Percentiles rank a stretch among this genome's conserved stretches.
These are phyloP conservation scores for Bullera alba DNA, from an alignment of 768 basidiomycete genomes.

Conservation along the genomic window DNA sequence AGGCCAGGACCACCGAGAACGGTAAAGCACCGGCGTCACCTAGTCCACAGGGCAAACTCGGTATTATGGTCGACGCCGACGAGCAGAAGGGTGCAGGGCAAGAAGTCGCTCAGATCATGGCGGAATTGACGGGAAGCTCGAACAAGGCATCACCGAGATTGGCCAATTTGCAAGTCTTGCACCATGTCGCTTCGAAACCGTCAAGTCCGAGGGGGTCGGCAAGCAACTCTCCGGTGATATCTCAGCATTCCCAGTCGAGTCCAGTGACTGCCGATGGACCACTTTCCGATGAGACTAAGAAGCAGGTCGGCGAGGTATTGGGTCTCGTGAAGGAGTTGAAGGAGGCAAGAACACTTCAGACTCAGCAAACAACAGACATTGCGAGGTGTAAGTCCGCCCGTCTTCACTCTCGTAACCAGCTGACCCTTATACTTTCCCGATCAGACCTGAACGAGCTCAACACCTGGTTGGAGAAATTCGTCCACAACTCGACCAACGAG, in stretches of 20 bases:
- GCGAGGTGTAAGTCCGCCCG: slow-evolving; percentile 36
- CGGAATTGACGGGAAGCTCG: slow-evolving; percentile 34
- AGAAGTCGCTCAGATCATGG: slow-evolving; percentile 40
- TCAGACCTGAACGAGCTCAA: slow-evolving; percentile 36
- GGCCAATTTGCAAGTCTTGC: slow-evolving; percentile 30
- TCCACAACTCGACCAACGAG: slow-evolving; percentile 66
- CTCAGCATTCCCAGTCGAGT: neutral
- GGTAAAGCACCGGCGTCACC: neutral
- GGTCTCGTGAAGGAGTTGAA: slow-evolving; percentile 36
- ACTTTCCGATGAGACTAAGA: neutral
- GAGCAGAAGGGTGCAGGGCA: slow-evolving; percentile 33
- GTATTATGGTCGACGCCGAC: slow-evolving; percentile 5
- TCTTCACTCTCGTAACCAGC: neutral
- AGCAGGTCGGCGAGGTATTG: slow-evolving; percentile 26
- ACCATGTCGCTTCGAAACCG: slow-evolving; percentile 18
- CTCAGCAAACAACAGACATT: slow-evolving; percentile 44
- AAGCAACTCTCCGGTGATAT: neutral
- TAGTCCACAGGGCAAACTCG: neutral
- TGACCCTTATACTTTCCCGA: slow-evolving; percentile 3
- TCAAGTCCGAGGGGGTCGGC: neutral
- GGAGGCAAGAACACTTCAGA: slow-evolving; percentile 34
- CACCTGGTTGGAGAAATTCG: slow-evolving; percentile 78
- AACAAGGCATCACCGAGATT: slow-evolving; percentile 22
- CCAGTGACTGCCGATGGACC: neutral
- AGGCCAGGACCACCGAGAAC: neutral